Conservation (phyloP, 768 basidiomycete species). For the Tricholoma sp. region DNA sequence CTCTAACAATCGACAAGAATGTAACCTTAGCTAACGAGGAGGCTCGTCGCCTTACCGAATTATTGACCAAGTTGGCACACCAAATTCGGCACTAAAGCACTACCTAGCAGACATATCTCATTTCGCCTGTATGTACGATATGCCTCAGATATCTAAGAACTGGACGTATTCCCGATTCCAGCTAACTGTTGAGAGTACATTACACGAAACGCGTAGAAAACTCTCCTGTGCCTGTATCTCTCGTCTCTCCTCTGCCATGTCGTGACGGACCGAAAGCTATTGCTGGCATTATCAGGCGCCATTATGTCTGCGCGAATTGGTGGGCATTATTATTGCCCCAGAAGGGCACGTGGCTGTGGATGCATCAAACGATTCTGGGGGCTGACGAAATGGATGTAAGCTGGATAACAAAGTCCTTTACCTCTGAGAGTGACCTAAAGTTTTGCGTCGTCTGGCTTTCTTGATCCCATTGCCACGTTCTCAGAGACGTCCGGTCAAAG, state of each 20-base stretch:
- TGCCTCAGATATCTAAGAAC: neutral
- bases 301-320: neutral
- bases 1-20: constrained; percentile 66
- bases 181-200: neutral
- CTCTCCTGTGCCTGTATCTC: neutral
- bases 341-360: constrained; percentile 2
- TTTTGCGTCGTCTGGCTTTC: neutral
- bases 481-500: constrained; percentile 37
- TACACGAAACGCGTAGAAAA: neutral
- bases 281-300: neutral
- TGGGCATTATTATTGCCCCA: neutral
- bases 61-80: constrained; percentile 51
- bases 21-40: constrained; percentile 56
- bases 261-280: neutral
- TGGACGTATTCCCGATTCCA: neutral
- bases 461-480: constrained; percentile 30
- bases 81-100: constrained; percentile 25
- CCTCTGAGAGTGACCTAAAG: constrained; percentile 2
- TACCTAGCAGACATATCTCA: neutral
- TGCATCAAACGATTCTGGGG: neutral
- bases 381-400: constrained; percentile 2
- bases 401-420: neutral
- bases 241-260: neutral
- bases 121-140: neutral
- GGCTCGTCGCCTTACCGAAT: constrained; percentile 44